Evolutionary conservation across 73 alveolate genomes (phyloP).

Genomic region (Paramecium biaurelia): DNA sequence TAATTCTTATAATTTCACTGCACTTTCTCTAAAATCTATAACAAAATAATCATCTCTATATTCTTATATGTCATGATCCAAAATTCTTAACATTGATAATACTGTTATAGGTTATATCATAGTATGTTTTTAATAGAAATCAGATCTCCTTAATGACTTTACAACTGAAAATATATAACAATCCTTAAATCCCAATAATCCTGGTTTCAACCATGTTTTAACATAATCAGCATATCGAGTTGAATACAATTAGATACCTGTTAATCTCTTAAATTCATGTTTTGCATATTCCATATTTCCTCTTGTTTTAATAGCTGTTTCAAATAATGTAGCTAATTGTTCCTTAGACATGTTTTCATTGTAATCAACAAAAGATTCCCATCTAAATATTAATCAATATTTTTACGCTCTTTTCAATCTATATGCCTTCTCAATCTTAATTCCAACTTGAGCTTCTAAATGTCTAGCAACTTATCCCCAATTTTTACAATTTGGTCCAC

Average conservation of each 20-base stretch:
- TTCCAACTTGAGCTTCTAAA: conserved; percentile 8
- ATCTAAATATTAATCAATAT: not conserved
- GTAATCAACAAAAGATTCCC: conserved; percentile 28
- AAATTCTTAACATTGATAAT: not conserved
- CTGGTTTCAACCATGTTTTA: not conserved
- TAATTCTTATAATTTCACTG: not conserved
- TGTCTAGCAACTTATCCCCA: conserved; percentile 34
- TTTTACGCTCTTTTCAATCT: not conserved
- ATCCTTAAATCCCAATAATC: not conserved
- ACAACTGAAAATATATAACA: not conserved
- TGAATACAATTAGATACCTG: not conserved
- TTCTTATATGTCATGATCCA: not conserved
- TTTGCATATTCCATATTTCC: not conserved
- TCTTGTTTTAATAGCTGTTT: not conserved
- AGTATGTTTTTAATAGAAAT: not conserved
- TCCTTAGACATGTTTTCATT: not conserved
- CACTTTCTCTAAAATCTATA: not conserved
- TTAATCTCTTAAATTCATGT: not conserved
- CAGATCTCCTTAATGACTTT: not conserved
- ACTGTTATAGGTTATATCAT: not conserved
- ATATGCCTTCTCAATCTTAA: not conserved
- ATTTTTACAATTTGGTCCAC: not conserved
- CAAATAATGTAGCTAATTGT: not conserved
- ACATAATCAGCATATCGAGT: conserved; percentile 9
- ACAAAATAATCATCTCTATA: not conserved